Conservation (phyloP, 352 stramenopile genomes). For the Pythium periplocum region DNA sequence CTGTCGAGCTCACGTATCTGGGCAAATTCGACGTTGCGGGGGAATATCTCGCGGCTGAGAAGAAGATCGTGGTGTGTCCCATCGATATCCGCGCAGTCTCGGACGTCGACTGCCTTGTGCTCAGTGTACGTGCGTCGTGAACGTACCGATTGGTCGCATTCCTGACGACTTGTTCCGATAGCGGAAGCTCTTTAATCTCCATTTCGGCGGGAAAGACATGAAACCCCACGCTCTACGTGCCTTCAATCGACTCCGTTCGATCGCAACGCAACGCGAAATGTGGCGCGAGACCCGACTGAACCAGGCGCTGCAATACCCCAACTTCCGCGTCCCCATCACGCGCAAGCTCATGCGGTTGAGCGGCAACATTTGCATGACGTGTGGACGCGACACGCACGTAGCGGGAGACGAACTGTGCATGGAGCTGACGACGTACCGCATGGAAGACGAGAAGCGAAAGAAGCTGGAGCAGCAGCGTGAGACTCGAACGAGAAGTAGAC, state of each 20-base stretch:
- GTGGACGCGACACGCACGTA: constrained; percentile 59
- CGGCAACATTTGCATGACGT: constrained; percentile 75
- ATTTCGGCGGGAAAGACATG: constrained; percentile 60
- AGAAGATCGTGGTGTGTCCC: constrained; percentile 58
- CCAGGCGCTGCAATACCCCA: constrained; percentile 62
- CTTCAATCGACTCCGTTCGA: constrained; percentile 36
- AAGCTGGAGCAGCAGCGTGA: constrained; percentile 30
- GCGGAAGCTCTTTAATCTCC: constrained; percentile 70
- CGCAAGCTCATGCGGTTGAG: constrained; percentile 82
- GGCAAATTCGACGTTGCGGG: constrained; percentile 78
- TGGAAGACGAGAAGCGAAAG: constrained; percentile 62
- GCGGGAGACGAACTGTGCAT: constrained; percentile 79
- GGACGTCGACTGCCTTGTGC: constrained; percentile 67
- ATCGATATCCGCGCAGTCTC: constrained; percentile 71
- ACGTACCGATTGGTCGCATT: constrained; percentile 1
- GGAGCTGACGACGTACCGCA: constrained; percentile 60
- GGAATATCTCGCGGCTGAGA: constrained; percentile 71
- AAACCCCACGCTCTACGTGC: constrained; percentile 52
- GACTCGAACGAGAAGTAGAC: constrained; percentile 32
- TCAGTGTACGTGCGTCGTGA: constrained; percentile 36
- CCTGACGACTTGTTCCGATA: constrained; percentile 12
- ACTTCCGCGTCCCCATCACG: constrained; percentile 67
- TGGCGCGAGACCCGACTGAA: constrained; percentile 75
- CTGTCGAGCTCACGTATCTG: constrained; percentile 70
- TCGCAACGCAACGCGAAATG: constrained; percentile 49